A percentile compares a stretch with the other conserved stretches of the same genome.
These are phyloP conservation scores for Neurospora sp. DNA, from an alignment of 495 filamentous ascomycete genomes.

Conservation along the genomic window DNA sequence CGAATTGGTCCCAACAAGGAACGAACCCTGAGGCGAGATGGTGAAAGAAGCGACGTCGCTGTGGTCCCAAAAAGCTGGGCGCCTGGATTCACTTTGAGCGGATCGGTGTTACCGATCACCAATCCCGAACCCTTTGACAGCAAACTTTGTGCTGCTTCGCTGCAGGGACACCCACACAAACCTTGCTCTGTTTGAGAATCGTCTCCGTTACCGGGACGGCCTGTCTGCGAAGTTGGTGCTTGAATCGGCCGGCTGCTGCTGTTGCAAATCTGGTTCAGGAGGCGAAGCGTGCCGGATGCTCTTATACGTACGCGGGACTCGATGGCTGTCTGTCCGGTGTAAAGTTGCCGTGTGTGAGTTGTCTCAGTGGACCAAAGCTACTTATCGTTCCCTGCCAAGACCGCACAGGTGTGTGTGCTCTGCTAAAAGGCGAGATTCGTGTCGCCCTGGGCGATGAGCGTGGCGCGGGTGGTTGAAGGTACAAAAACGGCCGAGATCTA, in stretches of 20 bases:
- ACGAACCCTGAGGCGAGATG: background rate
- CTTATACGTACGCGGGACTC: constrained; percentile 1
- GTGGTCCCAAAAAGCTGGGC: background rate
- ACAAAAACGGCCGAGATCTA: constrained; percentile 23
- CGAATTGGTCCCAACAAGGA: background rate
- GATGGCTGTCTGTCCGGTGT: background rate
- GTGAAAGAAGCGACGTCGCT: background rate
- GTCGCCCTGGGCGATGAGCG: constrained; percentile 18
- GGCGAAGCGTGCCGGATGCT: background rate
- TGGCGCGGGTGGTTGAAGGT: constrained; percentile 15
- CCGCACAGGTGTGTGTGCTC: constrained; percentile 1
- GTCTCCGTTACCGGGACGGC: background rate
- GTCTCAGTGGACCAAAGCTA: constrained; percentile 6
- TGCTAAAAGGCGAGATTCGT: constrained; percentile 22
- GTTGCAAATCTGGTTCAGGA: background rate
- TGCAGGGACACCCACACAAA: constrained; percentile 3
- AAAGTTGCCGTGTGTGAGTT: constrained; percentile 2
- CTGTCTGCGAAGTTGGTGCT: background rate
- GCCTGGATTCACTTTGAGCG: background rate
- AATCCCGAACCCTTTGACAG: constrained; percentile 7
- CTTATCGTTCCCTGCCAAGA: constrained; percentile 21
- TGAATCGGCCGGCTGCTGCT: background rate
- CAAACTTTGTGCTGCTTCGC: constrained; percentile 7
- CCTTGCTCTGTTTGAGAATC: background rate
- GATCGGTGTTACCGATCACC: constrained; percentile 11